Percentiles rank a stretch among this genome's conserved stretches.
Evolutionary conservation across 345 rosid species (phyloP).

Genomic region (Eucalyptus cloeziana): DNA sequence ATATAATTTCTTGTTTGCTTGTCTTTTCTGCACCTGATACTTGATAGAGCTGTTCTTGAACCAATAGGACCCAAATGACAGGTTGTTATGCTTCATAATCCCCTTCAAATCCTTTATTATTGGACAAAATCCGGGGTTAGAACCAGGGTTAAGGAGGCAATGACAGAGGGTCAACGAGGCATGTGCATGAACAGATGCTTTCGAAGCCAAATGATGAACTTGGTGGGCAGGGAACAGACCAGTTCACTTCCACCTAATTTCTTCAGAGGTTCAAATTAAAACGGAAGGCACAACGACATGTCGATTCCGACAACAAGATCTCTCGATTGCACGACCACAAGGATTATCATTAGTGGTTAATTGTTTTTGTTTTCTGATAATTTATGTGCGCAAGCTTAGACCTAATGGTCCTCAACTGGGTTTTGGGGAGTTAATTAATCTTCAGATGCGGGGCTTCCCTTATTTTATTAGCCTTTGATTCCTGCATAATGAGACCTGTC

Average conservation of each 20-base stretch:
- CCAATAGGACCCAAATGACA: neutral
- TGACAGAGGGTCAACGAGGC: neutral
- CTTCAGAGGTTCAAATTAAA: neutral
- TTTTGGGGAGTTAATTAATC: neutral
- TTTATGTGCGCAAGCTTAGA: neutral
- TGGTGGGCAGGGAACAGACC: slow-evolving; percentile 8
- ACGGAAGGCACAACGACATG: neutral
- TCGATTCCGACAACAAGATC: neutral
- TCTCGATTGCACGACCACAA: neutral
- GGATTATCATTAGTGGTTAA: neutral
- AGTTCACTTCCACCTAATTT: slow-evolving; percentile 1
- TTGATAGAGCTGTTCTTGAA: neutral
- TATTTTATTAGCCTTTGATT: neutral
- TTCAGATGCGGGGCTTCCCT: neutral
- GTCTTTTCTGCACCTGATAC: neutral
- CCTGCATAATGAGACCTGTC: neutral
- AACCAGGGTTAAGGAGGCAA: neutral
- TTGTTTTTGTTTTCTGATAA: neutral
- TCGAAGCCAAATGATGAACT: neutral
- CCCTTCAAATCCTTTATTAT: neutral
- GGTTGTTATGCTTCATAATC: neutral
- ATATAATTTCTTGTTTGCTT: neutral
- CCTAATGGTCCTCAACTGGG: neutral
- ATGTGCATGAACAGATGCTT: neutral
- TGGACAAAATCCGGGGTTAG: neutral